Evolutionary conservation across 805 yeast species (phyloP), one percentile per base, ranked within the genome.

Genomic region (Barnettozyma wickerhamii): DNA sequence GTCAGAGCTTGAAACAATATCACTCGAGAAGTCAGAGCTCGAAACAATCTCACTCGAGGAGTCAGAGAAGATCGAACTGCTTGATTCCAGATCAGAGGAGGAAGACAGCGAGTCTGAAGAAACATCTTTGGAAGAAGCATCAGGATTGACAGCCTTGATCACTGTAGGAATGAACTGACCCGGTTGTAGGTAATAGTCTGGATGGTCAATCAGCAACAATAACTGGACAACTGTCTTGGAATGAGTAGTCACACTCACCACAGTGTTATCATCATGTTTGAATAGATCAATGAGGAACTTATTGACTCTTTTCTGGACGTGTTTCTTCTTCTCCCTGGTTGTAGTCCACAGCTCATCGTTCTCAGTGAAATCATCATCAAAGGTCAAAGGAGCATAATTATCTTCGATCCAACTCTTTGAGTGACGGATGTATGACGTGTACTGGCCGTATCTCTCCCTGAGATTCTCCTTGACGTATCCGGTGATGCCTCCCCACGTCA

Each of bases 371-470:
- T 34, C 46, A 19, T 37, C 38, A 18, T 37, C 38, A 23, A 36
- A 39, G 1, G 35, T 20, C 13, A 45, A 29, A 14, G 23, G 23
- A 4, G 43, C 39, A 27, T 23, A 42, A n/a, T 27, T 45, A n/a
- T 30, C 34, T 3, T 15, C 12, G 23, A 42, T 41, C 45, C 43
- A 42, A 5, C 41, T 26, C 30, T 42, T 36, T n/a, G 18, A 14
- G n/a, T 45, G 43, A 18, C 48, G 40, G n/a, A 36, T 33, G 15
- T 41, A 41, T 6, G 35, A 27, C 6, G 43, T 35, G 15, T 24
- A 45, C 14, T 21, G 7, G 10, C 48, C 48, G 13, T 33, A 41
- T 32, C 43, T 37, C 23, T 45, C 46, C 34, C 46, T 45, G n/a
- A 45, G 30, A 19, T 36, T 26, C 34, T 45, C 48, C 12, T 37